Percentiles rank a stretch among this genome's conserved stretches.
Evolutionary conservation across 176 grass and related monocot genomes (phyloP).

Genomic region (Olyra latifolia): DNA sequence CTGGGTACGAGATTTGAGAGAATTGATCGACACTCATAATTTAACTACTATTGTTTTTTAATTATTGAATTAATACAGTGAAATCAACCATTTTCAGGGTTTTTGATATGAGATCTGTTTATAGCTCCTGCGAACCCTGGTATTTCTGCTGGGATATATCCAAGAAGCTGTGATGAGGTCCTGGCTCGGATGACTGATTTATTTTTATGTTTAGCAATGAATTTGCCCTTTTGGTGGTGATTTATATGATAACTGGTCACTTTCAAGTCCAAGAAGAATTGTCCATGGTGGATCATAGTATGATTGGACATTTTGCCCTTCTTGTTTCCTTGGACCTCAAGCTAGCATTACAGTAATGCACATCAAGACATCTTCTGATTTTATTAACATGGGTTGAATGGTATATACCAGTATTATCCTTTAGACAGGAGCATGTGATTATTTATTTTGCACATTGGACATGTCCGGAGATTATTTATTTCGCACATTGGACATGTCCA

Average conservation of each 20-base stretch:
- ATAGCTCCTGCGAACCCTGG: too few species aligned
- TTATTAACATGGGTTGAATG: neutral
- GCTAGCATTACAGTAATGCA: conserved; percentile 16
- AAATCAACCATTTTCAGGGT: too few species aligned
- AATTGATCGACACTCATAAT: neutral
- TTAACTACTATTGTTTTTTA: neutral
- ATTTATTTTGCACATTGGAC: conserved; percentile 15
- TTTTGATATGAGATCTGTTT: too few species aligned
- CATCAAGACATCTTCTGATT: conserved; percentile 13
- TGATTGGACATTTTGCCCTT: conserved; percentile 14
- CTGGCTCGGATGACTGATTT: neutral
- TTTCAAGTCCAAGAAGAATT: conserved; percentile 32
- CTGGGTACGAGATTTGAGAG: too few species aligned
- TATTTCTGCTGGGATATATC: neutral
- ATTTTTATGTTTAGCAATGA: conserved; percentile 6
- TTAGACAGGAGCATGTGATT: neutral
- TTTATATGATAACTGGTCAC: neutral
- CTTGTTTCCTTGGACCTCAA: conserved; percentile 16
- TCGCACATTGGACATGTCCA: neutral
- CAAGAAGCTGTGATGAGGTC: neutral
- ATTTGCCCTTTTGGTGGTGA: neutral
- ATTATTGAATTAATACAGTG: neutral
- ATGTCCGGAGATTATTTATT: conserved; percentile 11
- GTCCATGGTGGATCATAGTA: neutral
- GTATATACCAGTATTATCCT: conserved; percentile 32